phyloP scores from a whole-genome alignment of 2,329 filamentous ascomycete genomes.

The Phaeosphaeriaceae sp. region DNA sequence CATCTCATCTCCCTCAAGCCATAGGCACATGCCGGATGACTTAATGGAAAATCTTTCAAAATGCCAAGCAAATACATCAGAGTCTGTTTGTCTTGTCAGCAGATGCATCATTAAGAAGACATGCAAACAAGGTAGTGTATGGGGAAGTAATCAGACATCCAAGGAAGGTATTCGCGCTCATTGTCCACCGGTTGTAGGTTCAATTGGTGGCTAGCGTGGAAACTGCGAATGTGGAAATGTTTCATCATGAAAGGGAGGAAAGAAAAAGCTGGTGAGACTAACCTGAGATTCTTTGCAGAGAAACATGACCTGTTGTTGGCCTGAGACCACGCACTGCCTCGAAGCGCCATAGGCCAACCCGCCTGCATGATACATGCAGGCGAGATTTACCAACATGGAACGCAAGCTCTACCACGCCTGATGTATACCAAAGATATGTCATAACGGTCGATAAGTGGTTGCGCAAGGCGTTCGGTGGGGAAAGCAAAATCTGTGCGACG shows the following conservation, averaged over 20 bases:
- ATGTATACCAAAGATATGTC: background rate
- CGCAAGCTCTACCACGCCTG: background rate
- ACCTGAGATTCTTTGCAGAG: slow-evolving; percentile 27
- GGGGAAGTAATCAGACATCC: slow-evolving; percentile 69
- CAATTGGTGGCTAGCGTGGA: slow-evolving; percentile 76
- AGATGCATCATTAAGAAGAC: slow-evolving; percentile 7
- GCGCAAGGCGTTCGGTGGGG: background rate
- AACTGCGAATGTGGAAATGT: slow-evolving; percentile 85
- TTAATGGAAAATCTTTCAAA: background rate
- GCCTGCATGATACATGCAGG: no score
- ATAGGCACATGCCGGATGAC: background rate
- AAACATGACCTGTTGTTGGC: slow-evolving; percentile 4
- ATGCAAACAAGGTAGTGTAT: slow-evolving; percentile 11
- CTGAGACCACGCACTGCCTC: no score
- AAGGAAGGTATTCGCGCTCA: slow-evolving; percentile 74
- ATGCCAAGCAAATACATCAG: background rate
- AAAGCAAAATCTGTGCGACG: slow-evolving; percentile 5
- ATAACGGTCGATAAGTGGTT: background rate
- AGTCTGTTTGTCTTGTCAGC: slow-evolving; percentile 26
- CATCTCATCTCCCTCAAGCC: background rate
- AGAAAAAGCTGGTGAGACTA: slow-evolving; percentile 31
- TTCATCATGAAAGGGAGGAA: slow-evolving; percentile 67
- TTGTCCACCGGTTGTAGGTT: slow-evolving; percentile 70
- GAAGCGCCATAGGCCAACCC: no score
- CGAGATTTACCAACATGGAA: background rate